Base-by-base conservation (phyloP, 345 rosid genomes). In the Eucalyptus guilfoylei region DNA sequence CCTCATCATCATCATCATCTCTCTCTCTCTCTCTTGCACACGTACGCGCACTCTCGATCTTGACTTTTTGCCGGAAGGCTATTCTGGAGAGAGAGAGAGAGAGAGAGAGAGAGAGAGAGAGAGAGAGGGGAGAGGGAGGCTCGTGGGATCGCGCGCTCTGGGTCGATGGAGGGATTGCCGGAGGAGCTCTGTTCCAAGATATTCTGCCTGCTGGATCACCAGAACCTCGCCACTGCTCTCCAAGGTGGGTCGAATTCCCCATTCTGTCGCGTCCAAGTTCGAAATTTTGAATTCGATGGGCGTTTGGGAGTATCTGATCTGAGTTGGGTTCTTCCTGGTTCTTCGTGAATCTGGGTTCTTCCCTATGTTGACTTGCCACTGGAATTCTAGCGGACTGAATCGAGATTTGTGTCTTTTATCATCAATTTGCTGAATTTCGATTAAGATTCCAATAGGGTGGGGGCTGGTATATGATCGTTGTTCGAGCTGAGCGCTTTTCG, bases 131-230 rank as follows among this genome's bases (percentile, higher is more conserved):
- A 32, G 80, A 21, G 80, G 1, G 45, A 7, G 83, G 83, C 83
- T 40, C 26, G 83, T 40, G 83, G 83, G 47, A 40, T 76, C 47
- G 83, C 47, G 12, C 0, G 47, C 47, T 76, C 83, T 11, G 42
- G 62, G 32, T 49, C 32, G 14, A 95, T 95, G 95, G 96, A 95
- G 89, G 87, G 86, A 15, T 88, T 95, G 64, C 94, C 96, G 42
- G 94, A 45, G 67, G 94, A 94, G 89, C 88, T 94, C 12, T 91
- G 91, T 87, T 91, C 92, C 28, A 92, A 89, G 90, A 92, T 95
- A 15, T 92, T 95, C 92, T 90, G 87, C 76, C 89, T 89, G 88
- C 89, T 95, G 91, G 94, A 95, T 93, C 93, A 92, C 80, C 94
- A 91, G 88, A 91, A 88, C 87, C 95, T 95, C 86, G 95, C 94